Percentiles rank a stretch among this genome's conserved stretches.
phyloP scores from a whole-genome alignment of 208 protist species.

The Crithidia expoeki region DNA sequence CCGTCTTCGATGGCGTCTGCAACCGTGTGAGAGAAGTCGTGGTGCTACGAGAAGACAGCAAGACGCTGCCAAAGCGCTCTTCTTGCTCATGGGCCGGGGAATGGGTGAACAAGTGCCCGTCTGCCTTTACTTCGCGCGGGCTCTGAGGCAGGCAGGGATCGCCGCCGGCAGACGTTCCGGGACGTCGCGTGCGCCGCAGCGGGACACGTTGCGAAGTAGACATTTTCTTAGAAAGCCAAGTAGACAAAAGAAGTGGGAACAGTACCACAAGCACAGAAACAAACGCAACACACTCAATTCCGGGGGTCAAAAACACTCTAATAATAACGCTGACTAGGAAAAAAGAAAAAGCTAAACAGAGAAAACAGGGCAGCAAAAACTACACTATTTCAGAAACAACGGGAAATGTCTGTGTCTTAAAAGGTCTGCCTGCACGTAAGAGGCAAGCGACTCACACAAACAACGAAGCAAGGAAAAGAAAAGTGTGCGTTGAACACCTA shows the following conservation, averaged over 20 bases:
- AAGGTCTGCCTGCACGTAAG: no score
- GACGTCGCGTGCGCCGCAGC: neutral
- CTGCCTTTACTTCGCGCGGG: neutral
- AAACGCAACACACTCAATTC: no score
- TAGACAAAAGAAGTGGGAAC: constrained; percentile 3
- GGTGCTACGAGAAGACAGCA: constrained; percentile 19
- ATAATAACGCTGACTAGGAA: no score
- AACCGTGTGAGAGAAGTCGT: constrained; percentile 3
- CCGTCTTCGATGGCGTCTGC: constrained; percentile 3
- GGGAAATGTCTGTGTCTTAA: no score
- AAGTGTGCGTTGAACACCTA: no score
- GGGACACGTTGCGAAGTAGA: constrained; percentile 10
- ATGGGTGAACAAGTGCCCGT: neutral
- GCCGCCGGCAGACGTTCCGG: neutral
- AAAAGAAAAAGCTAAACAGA: no score
- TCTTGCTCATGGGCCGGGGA: neutral
- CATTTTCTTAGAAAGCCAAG: neutral
- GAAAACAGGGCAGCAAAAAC: no score
- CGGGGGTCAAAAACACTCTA: no score
- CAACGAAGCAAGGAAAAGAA: no score
- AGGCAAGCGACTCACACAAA: no score
- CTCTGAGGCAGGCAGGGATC: neutral
- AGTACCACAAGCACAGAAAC: neutral
- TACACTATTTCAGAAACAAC: no score
- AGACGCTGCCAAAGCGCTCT: constrained; percentile 8